A percentile compares a stretch with the other conserved stretches of the same genome.
Evolutionary conservation across 1,284 basidiomycete species (phyloP).

Genomic region (Pyrrhoderma lamaoense): DNA sequence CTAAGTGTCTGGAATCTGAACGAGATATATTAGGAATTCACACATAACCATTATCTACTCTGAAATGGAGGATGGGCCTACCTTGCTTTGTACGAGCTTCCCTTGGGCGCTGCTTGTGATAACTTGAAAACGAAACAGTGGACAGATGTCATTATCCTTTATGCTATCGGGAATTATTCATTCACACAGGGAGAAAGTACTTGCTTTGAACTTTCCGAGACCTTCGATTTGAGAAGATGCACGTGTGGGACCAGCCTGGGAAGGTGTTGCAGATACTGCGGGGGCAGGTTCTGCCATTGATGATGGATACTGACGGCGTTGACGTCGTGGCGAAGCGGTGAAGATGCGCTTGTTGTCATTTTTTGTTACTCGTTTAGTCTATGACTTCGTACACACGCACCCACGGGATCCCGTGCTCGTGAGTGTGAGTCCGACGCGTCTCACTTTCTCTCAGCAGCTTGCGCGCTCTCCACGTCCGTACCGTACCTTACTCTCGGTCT

Average conservation of each 20-base stretch:
- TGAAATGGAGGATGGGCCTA: no score
- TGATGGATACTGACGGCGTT: neutral
- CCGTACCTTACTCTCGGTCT: neutral
- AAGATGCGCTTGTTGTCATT: no score
- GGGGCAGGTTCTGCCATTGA: conserved; percentile 3
- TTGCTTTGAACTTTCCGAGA: conserved; percentile 14
- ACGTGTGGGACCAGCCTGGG: conserved; percentile 6
- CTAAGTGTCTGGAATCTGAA: conserved; percentile 11
- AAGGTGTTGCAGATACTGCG: neutral
- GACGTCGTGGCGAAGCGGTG: no score
- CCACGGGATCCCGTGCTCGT: no score
- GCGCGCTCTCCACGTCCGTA: neutral
- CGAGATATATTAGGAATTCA: no score
- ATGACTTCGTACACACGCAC: no score
- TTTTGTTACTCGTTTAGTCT: no score
- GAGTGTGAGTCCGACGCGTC: neutral
- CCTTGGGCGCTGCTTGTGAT: conserved; percentile 2
- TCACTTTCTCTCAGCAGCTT: no score
- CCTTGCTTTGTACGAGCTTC: conserved; percentile 10
- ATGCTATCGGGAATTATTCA: neutral
- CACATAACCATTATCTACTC: no score
- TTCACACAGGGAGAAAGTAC: neutral
- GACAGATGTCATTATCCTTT: no score
- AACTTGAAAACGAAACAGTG: neutral
- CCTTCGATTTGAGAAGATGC: conserved; percentile 10